Base-by-base conservation (phyloP, 2,329 filamentous ascomycete species). In the Penicillium sp. region DNA sequence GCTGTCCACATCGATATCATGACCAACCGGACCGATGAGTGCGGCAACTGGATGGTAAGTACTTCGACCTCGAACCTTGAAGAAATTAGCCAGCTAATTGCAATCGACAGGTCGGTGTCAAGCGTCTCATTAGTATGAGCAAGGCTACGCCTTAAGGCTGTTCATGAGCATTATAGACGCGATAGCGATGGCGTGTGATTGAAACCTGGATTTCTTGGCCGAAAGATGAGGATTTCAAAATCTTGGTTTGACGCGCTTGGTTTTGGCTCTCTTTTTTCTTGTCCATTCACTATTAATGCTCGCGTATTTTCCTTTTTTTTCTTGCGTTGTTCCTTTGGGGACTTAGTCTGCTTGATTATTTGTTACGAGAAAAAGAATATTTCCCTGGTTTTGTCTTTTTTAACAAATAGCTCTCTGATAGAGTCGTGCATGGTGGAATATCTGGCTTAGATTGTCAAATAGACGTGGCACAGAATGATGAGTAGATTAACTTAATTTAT, bases 21-120 rank as follows among this genome's bases (percentile, higher is more conserved):
- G 71, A 84, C 83, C 46, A 86, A 90, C 70, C 88, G 88, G 77
- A 88, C 84, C 1, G 87, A 91, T 39, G 88, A 93, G 68, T 91
- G 89, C 69, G 88, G 88, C 48, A 87, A 90, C 68, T 93, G 90
- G 90, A 92, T 93, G 88, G 89, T 91, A 78, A 78, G 86, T 78
- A 2, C 9, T 29, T n/a, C n/a, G 13, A 13, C 26, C 15, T 33
- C 45, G 56, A 49, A 59, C 21, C 6, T 13, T 39, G 6, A 8
- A 39, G 23, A 13, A 20, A 23, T 17, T n/a, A 40, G 18, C 37
- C 17, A 40, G 24, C 39, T 42, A 42, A 42, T 21, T 9, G 20
- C 36, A 3, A n/a, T 29, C 15, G n/a, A n/a, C 8, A 63, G 60
- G 55, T 62, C 18, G 60, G 60, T 44, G 58, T 61, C 17, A 61